Evolutionary conservation across 768 basidiomycete species (phyloP), one percentile per base, ranked within the genome.

Genomic region (Rhodosporidiobolus odoratus): DNA sequence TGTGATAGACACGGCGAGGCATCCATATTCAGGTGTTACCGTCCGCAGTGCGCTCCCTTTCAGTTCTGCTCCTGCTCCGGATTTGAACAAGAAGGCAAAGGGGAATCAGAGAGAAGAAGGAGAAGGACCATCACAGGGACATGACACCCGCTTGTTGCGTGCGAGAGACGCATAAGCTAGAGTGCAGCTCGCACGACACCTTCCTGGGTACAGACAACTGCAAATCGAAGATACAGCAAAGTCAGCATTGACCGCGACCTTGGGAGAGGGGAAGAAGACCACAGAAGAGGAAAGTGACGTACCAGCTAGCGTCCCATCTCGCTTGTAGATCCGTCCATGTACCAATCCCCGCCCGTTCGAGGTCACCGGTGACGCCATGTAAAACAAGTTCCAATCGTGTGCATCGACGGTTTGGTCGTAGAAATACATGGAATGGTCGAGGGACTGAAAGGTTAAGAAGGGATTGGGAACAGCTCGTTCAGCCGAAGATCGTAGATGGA

Each of bases 371-470:
- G 67, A 63, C 13, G 72, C 59, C 75, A 77, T 77, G 45, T 58
- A 70, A 62, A 69, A 77, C 0, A 77, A 52, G 25, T 12, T 58
- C 71, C 74, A 77, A 23, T 77, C 73, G 48, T 73, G 69, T 21
- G 67, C 69, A 30, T 73, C 65, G 13, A 68, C 43, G 7, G 37
- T 34, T 15, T 66, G 62, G 48, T 72, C 68, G 70, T 78, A 78
- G 66, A 77, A 78, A 40, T 66, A 75, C 71, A 77, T 73, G 21
- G 64, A 66, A 66, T 77, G 70, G 57, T 72, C 70, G 40, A 72
- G 70, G 7, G 70, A 72, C 61, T 66, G 65, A 19, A 23, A 15
- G 30, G 15, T 27, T 30, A 23, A 21, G 4, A 23, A 3, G 2
- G 50, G 41, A 43, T n/a, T n/a, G 52, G 17, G 9, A 17, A 23